Evolutionary conservation across 306 rosid genomes (phyloP).

Genomic region (Pterocarpus macrocarpus): DNA sequence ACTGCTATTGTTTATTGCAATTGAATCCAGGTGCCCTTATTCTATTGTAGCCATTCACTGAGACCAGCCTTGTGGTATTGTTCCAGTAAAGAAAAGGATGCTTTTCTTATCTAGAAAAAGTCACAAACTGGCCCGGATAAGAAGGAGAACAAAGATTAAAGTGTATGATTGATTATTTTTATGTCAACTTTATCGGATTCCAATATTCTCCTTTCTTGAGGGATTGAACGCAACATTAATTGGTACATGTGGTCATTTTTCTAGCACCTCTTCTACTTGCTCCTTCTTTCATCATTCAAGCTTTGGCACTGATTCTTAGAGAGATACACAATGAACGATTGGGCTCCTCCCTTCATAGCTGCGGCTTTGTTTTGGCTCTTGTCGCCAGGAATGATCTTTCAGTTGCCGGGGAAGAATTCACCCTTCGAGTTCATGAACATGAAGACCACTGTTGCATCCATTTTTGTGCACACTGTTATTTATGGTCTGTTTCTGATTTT

Average conservation of each 20-base stretch:
- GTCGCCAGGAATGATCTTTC: constrained; percentile 85
- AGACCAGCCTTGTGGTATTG: constrained; percentile 25
- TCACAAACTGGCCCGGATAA: constrained; percentile 40
- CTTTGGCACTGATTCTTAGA: not conserved
- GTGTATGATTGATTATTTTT: constrained; percentile 47
- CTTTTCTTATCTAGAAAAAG: constrained; percentile 57
- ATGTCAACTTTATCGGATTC: constrained; percentile 64
- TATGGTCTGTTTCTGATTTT: constrained; percentile 78
- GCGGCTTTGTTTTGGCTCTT: constrained; percentile 79
- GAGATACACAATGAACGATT: constrained; percentile 65
- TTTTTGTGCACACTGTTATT: constrained; percentile 83
- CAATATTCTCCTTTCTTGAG: constrained; percentile 46
- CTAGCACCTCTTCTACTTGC: no score
- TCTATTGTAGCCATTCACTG: constrained; percentile 24
- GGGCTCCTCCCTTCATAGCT: constrained; percentile 89
- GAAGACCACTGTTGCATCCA: constrained; percentile 85
- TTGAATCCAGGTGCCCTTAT: not conserved
- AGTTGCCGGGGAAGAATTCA: constrained; percentile 78
- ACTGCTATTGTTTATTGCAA: constrained; percentile 16
- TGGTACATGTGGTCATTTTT: not conserved
- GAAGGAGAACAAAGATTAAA: constrained; percentile 40
- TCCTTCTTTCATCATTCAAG: no score
- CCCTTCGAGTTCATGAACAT: constrained; percentile 83
- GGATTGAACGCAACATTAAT: constrained; percentile 5
- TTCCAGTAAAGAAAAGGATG: constrained; percentile 56